These are phyloP conservation scores for Leccinum fibrillosum DNA, from an alignment of 768 basidiomycete genomes.

Conservation along the genomic window DNA sequence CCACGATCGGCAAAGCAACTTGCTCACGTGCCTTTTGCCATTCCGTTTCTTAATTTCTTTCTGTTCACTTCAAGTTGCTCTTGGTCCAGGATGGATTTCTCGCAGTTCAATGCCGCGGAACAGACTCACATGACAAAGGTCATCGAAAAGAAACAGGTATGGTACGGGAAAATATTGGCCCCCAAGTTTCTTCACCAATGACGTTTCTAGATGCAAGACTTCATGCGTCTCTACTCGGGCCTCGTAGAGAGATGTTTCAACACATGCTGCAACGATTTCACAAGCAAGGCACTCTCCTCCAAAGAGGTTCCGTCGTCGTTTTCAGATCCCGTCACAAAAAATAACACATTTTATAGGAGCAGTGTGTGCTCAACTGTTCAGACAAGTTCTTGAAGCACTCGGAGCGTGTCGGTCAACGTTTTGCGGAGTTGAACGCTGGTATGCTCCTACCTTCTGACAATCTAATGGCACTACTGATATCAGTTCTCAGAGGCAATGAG, in stretches of 20 bases:
- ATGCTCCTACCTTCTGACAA: conserved; percentile 26
- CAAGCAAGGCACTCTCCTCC: conserved; percentile 85
- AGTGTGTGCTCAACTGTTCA: conserved; percentile 89
- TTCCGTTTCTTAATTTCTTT: not conserved
- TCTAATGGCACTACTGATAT: not conserved
- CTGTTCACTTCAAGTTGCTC: not conserved
- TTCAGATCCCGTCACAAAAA: conserved; percentile 1
- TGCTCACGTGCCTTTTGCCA: conserved; percentile 6
- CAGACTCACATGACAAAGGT: conserved; percentile 94
- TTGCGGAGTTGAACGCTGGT: conserved; percentile 93
- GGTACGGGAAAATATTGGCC: conserved; percentile 30
- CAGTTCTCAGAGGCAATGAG: conserved; percentile 31
- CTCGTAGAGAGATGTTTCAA: conserved; percentile 96
- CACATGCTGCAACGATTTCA: conserved; percentile 94
- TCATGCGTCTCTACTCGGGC: conserved; percentile 90
- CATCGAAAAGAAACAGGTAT: conserved; percentile 95
- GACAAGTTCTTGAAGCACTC: conserved; percentile 99
- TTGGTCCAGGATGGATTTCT: conserved; percentile 74
- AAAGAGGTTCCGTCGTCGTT: conserved; percentile 67
- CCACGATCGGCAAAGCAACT: conserved; percentile 6
- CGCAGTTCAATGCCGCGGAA: conserved; percentile 82
- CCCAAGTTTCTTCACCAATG: not conserved
- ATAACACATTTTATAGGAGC: conserved; percentile 52
- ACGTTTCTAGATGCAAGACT: conserved; percentile 88
- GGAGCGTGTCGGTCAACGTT: conserved; percentile 87